These are phyloP conservation scores for Eustoma russellianum DNA, from an alignment of 257 asterid species.

Conservation along the genomic window DNA sequence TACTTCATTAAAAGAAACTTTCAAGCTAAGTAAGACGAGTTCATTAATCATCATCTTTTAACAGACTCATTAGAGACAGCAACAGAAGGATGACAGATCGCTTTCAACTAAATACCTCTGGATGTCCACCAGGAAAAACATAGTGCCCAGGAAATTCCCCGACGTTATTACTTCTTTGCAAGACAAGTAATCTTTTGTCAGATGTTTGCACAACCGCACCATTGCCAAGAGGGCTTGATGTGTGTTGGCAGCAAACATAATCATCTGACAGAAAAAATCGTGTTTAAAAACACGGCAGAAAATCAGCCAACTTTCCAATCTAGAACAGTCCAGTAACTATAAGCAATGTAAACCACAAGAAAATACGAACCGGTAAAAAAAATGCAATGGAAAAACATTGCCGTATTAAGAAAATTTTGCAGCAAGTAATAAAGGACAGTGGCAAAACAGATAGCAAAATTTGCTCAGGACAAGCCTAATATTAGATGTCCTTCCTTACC, in stretches of 20 bases:
- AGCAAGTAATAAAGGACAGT: too few species aligned
- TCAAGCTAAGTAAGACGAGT: background rate
- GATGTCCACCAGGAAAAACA: slow-evolving; percentile 98
- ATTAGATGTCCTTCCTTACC: too few species aligned
- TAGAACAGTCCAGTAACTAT: too few species aligned
- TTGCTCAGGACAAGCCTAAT: too few species aligned
- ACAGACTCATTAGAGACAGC: background rate
- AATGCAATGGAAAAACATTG: too few species aligned
- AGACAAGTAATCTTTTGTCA: slow-evolving; percentile 54
- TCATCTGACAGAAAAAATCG: too few species aligned
- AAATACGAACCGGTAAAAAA: background rate
- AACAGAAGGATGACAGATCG: too few species aligned
- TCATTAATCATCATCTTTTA: background rate
- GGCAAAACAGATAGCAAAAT: too few species aligned
- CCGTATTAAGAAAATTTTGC: too few species aligned
- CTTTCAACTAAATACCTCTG: slow-evolving; percentile 46
- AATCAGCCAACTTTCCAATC: too few species aligned
- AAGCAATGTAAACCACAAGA: background rate
- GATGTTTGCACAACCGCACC: slow-evolving; percentile 88
- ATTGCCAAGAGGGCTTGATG: slow-evolving; percentile 95
- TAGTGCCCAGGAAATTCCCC: slow-evolving; percentile 91
- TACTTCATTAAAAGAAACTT: background rate
- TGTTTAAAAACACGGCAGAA: background rate
- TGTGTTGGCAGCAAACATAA: slow-evolving; percentile 65
- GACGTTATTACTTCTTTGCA: slow-evolving; percentile 80